phyloP scores from a whole-genome alignment of 2,329 filamentous ascomycete genomes.

The Pestalotiopsis sp. region DNA sequence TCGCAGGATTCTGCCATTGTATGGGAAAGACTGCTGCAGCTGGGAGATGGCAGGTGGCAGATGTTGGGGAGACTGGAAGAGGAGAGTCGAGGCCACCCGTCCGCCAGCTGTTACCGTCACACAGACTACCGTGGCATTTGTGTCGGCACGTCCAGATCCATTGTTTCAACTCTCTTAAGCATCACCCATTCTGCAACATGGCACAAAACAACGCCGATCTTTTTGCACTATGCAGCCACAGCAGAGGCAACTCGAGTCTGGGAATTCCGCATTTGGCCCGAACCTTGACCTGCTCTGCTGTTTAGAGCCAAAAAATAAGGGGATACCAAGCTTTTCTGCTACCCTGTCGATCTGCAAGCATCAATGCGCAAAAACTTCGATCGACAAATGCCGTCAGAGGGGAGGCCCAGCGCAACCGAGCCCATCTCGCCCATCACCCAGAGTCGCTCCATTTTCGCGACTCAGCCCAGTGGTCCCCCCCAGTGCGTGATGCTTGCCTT shows the following conservation, averaged over 20 bases:
- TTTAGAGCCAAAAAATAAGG: neutral
- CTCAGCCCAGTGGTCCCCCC: neutral
- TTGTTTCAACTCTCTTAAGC: conserved; percentile 11
- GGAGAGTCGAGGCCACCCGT: too few relatives aligned
- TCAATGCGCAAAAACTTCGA: neutral
- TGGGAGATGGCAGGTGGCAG: too few relatives aligned
- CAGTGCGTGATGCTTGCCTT: neutral
- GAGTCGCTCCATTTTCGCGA: neutral
- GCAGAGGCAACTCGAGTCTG: neutral
- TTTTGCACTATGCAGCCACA: neutral
- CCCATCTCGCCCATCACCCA: neutral
- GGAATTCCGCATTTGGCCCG: neutral
- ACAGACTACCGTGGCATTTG: neutral
- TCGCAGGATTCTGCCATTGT: too few relatives aligned
- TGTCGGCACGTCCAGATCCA: neutral
- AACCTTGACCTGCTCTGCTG: neutral
- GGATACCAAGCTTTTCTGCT: conserved; percentile 12
- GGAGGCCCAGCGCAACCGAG: neutral
- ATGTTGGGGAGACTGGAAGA: too few relatives aligned
- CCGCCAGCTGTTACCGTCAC: neutral
- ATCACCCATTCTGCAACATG: conserved; percentile 10
- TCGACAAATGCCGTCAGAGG: neutral
- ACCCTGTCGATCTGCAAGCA: conserved; percentile 6
- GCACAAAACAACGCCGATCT: neutral
- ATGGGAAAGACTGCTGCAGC: too few relatives aligned